Evolutionary conservation across 2,329 filamentous ascomycete species (phyloP), one percentile per base, ranked within the genome.

Genomic region (Talaromyces sp.): DNA sequence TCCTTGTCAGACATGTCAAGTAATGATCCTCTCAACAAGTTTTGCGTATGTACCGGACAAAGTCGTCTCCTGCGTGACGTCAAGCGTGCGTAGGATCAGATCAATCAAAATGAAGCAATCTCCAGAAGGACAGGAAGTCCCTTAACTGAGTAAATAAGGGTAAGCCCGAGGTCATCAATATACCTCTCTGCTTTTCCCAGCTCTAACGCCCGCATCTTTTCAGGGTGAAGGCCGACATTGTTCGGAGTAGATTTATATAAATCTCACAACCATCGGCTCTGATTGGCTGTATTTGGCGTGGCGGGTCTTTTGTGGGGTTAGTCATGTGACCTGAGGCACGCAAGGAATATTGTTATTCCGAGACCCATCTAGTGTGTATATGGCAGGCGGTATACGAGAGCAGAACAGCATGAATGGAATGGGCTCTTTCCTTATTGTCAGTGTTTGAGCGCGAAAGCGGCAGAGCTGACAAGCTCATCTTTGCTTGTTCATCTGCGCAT

Each of bases 371-470:
- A 21, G 19, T 8, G n/a, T 13, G n/a, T 19, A 31, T 19, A 8
- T 31, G 15, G 51, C 35, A 54, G 28, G 52, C 52, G 52, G 52
- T 54, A 3, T 2, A 3, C 17, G 17, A 17, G 1, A 36, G 52
- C 52, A 54, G 21, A 53, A 53, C 41, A 40, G 11, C 25, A 35
- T 45, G 52, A 33, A 43, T 43, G 8, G 52, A 33, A 43, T 43
- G 8, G 19, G 39, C 35, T n/a, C 31, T 28, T 31, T n/a, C 35
- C 33, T 50, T 13, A 56, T 50, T 55, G 31, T 11, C 17, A 25
- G 25, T 28, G 40, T n/a, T n/a, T n/a, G n/a, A n/a, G 21, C 21
- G 19, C 7, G 39, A 25, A 17, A 19, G 9, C 9, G 35, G 28
- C 19, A 28, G 22, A 21, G 9, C 19, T 11, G 21, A 25, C 31